Base-by-base conservation (phyloP, 2,329 filamentous ascomycete species). In the Diaporthe citrichinensis region DNA sequence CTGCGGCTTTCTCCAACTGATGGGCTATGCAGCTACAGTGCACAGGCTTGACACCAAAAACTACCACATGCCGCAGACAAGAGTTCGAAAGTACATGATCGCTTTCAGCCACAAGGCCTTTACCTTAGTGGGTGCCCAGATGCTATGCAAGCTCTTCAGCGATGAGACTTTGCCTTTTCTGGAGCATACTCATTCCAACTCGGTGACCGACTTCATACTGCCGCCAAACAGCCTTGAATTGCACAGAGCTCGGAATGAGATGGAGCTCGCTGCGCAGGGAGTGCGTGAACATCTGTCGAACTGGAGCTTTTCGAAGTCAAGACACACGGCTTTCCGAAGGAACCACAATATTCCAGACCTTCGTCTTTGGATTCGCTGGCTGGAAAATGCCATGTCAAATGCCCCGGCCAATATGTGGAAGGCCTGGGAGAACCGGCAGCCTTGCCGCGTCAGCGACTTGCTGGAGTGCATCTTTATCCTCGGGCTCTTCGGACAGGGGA, bases 11-110 rank as follows among this genome's bases (percentile, higher is more conserved):
- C 84, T 87, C 59, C 81, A 81, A 3, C 79, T 79, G n/a, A 77
- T 91, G 51, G 90, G 86, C 2, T 96, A 96, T 78, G 81, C 86
- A 2, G 88, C 88, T 0, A 80, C 81, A 0, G 87, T 86, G 65
- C 78, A 86, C 0, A 84, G 83, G 6, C 84, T 94, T 0, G 93
- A 96, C 79, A 93, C 91, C 0, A 95, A 95, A 80, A 83, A 93
- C 4, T 95, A 89, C 78, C 94, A 94, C 75, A 83, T 96, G 0
- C 94, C 94, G 0, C 94, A 96, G 72, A 95, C 92, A 0, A 86
- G 92, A 2, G 83, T 85, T 55, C 86, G 92, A 46, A 89, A 88
- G 1, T 94, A 94, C 79, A 85, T 92, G 77, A 79, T 93, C 41
- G 90, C 88, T 20, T 80, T 93, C n/a, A 85, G 90, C 74, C 83